A percentile compares a stretch with the other conserved stretches of the same genome.
These are phyloP conservation scores for Guillardia theta DNA, from an alignment of 78 protist genomes.

Conservation along the genomic window DNA sequence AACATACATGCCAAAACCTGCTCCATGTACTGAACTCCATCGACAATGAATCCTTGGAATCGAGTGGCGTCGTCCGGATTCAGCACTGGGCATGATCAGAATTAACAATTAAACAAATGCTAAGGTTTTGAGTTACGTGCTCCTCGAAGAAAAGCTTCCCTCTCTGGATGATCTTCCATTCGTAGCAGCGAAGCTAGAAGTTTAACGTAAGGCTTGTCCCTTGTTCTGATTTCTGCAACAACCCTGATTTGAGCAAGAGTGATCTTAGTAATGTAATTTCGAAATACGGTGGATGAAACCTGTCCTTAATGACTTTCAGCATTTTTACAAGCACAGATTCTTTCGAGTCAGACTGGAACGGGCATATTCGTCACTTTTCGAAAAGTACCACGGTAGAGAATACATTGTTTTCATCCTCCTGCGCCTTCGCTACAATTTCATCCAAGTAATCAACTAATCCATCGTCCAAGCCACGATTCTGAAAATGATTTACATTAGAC, in stretches of 20 bases:
- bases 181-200: neutral
- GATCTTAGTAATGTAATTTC: too few species aligned
- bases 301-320: neutral
- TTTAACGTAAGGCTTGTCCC: constrained; percentile 24
- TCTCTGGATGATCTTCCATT: neutral
- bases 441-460: neutral
- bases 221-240: neutral
- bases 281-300: too few species aligned
- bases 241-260: neutral
- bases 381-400: neutral
- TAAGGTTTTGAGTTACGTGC: neutral
- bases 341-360: neutral
- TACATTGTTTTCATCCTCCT: neutral
- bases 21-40: constrained; percentile 37
- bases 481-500: neutral
- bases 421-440: neutral
- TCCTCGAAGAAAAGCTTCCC: neutral
- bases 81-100: neutral
- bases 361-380: neutral
- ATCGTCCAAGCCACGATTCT: neutral
- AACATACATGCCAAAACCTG: neutral
- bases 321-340: neutral
- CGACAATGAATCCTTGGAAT: neutral
- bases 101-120: neutral
- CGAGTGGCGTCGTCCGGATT: neutral